A percentile compares a stretch with the other conserved stretches of the same genome.
phyloP scores from a whole-genome alignment of 441 rosid genomes.

The Dalechampia spathulata region DNA sequence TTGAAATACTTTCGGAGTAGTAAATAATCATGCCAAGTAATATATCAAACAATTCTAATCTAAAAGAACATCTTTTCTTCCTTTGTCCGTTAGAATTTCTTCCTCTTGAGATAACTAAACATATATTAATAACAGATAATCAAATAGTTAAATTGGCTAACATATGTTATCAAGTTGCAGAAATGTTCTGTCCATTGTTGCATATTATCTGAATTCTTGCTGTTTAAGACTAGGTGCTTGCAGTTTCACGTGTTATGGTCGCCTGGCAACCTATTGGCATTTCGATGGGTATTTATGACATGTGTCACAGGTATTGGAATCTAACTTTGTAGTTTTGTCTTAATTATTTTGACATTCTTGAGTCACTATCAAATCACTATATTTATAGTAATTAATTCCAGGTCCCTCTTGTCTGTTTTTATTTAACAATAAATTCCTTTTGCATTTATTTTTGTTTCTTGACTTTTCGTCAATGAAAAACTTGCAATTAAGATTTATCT shows the following conservation, averaged over 20 bases:
- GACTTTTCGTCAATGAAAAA: too few species aligned
- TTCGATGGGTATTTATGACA: constrained; percentile 92
- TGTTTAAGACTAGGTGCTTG: constrained; percentile 53
- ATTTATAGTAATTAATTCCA: too few species aligned
- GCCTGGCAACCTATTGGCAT: constrained; percentile 96
- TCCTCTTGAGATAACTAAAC: background rate
- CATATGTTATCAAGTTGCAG: background rate
- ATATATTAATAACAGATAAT: too few species aligned
- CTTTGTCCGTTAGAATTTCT: background rate
- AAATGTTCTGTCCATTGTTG: background rate
- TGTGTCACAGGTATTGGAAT: constrained; percentile 75
- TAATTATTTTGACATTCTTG: too few species aligned
- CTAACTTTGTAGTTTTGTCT: too few species aligned
- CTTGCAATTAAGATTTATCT: too few species aligned
- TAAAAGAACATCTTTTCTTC: background rate
- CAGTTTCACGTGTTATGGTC: constrained; percentile 91
- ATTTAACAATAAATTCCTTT: too few species aligned
- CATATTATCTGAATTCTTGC: constrained; percentile 6
- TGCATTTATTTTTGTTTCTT: too few species aligned
- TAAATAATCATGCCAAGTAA: background rate
- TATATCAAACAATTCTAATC: too few species aligned
- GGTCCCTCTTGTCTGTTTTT: too few species aligned
- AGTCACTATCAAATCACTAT: too few species aligned
- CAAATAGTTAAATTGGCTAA: background rate
- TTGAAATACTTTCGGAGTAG: background rate